Percentiles rank a stretch among this genome's conserved stretches.
Evolutionary conservation across 1,284 basidiomycete genomes (phyloP).

Genomic region (Malassezia caprae): DNA sequence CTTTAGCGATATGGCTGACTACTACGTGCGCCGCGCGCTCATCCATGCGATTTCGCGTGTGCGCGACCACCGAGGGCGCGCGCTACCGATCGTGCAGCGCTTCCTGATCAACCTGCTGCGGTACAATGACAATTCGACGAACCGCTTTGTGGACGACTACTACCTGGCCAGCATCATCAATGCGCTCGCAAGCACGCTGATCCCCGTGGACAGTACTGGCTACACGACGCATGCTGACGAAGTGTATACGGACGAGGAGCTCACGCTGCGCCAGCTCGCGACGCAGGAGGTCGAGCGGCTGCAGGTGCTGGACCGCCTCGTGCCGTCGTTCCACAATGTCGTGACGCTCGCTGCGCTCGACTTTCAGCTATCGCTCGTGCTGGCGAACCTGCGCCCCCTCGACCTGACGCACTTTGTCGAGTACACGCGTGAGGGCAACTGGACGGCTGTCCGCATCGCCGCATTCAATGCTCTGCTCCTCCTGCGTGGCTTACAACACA

Average conservation of each 20-base stretch:
- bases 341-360: constrained; percentile 64
- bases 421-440: constrained; percentile 67
- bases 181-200: constrained; percentile 65
- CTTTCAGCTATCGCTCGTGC: constrained; percentile 29
- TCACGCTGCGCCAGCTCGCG: constrained; percentile 25
- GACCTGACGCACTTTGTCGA: constrained; percentile 73
- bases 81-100: constrained; percentile 74
- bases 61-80: constrained; percentile 68
- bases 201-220: constrained; percentile 49
- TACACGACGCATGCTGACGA: constrained; percentile 24
- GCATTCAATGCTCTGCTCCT: constrained; percentile 90
- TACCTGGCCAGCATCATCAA: constrained; percentile 82
- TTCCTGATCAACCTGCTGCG: constrained; percentile 81
- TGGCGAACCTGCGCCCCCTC: constrained; percentile 59
- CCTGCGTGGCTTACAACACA: constrained; percentile 58
- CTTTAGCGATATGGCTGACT: constrained; percentile 80
- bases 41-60: constrained; percentile 72
- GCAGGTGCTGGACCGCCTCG: constrained; percentile 84
- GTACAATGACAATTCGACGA: constrained; percentile 89
- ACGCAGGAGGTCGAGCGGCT: constrained; percentile 63
- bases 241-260: constrained; percentile 29
- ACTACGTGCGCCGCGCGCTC: constrained; percentile 82
- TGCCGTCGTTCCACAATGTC: constrained; percentile 87
- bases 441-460: constrained; percentile 74
- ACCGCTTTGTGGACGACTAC: constrained; percentile 80